Conservation (phyloP, 1,284 basidiomycete species). For the Xerocomus amazonicus region DNA sequence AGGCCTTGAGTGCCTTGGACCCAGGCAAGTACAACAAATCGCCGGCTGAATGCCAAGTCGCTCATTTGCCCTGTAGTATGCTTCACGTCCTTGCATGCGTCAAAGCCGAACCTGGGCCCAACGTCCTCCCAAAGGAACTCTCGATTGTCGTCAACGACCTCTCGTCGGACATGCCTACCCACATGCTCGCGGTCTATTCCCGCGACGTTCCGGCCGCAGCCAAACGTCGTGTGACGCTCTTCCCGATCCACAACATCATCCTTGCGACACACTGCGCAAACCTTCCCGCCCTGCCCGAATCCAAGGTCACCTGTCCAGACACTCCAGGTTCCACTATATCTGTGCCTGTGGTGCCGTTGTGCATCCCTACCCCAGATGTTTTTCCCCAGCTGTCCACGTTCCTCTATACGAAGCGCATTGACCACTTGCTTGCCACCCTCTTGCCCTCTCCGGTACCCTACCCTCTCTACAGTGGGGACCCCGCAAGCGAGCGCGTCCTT, state of each 20-base stretch:
- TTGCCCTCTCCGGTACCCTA: slow-evolving; percentile 29
- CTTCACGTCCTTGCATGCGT: slow-evolving; percentile 30
- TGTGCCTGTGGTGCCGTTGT: slow-evolving; percentile 47
- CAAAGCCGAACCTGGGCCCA: slow-evolving; percentile 20
- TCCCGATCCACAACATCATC: slow-evolving; percentile 55
- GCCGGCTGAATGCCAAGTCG: background rate
- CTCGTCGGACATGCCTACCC: slow-evolving; percentile 45
- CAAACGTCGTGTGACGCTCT: slow-evolving; percentile 43
- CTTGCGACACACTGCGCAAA: slow-evolving; percentile 52
- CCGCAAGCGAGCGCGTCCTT: slow-evolving; percentile 9
- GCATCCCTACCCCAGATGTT: slow-evolving; percentile 46
- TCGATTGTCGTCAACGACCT: slow-evolving; percentile 26
- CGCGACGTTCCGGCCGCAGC: slow-evolving; percentile 23
- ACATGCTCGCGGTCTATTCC: slow-evolving; percentile 50
- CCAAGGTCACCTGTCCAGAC: slow-evolving; percentile 21
- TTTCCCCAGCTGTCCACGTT: slow-evolving; percentile 50
- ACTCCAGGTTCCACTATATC: slow-evolving; percentile 23
- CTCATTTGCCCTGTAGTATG: slow-evolving; percentile 27
- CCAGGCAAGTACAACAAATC: slow-evolving; percentile 18
- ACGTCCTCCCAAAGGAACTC: slow-evolving; percentile 31
- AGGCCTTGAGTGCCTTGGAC: slow-evolving; percentile 29
- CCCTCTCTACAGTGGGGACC: slow-evolving; percentile 18
- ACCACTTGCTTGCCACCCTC: slow-evolving; percentile 41
- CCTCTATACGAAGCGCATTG: slow-evolving; percentile 45
- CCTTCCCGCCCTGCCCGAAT: slow-evolving; percentile 40